A percentile compares a stretch with the other conserved stretches of the same genome.
Evolutionary conservation across 1,284 basidiomycete species (phyloP).

Genomic region (Ceratobasidium sp.): DNA sequence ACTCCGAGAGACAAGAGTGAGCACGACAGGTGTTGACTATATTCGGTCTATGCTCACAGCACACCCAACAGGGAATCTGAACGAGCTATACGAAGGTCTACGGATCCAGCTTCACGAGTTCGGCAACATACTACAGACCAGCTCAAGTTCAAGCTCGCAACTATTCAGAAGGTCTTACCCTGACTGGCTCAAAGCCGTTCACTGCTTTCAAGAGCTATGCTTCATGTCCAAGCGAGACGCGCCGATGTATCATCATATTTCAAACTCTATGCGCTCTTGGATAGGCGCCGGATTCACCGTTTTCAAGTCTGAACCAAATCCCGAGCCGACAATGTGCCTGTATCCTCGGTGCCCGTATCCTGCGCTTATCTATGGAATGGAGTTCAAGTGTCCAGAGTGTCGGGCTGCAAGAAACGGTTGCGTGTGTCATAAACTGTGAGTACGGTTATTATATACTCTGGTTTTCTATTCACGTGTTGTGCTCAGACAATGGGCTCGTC

Average conservation of each 20-base stretch:
- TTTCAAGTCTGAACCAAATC: neutral
- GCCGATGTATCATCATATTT: neutral
- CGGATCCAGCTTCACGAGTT: neutral
- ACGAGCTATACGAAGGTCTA: neutral
- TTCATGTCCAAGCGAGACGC: neutral
- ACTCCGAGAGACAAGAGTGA: neutral
- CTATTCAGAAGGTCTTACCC: conserved; percentile 5
- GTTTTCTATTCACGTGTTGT: neutral
- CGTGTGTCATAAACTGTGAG: conserved; percentile 6
- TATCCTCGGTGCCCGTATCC: conserved; percentile 10
- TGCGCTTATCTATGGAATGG: neutral
- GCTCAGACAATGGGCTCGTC: neutral
- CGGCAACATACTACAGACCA: neutral
- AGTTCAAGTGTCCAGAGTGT: neutral
- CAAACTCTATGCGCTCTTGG: neutral
- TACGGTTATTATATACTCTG: neutral
- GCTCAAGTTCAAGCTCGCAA: neutral
- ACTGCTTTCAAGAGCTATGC: neutral
- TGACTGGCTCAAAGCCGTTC: conserved; percentile 22
- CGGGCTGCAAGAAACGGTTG: neutral
- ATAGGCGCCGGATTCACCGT: neutral
- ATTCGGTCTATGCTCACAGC: neutral
- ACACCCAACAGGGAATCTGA: neutral
- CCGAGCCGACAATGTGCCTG: neutral
- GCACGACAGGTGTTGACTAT: neutral